phyloP scores from a whole-genome alignment of 2,329 filamentous ascomycete genomes.

The Exophiala xenobiotica region DNA sequence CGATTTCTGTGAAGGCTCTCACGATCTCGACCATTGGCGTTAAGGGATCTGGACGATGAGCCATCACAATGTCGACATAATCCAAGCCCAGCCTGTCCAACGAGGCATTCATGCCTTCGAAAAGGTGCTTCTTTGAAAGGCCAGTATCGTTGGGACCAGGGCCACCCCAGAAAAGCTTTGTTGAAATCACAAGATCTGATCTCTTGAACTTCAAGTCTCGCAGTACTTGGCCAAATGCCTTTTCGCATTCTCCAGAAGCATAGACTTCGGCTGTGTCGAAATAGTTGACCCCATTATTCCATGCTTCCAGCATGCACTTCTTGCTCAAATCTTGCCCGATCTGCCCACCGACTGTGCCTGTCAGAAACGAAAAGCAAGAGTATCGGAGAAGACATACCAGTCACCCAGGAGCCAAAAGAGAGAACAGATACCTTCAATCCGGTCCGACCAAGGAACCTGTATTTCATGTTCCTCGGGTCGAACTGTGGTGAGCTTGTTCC shows the following conservation, averaged over 20 bases:
- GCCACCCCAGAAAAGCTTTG: background rate
- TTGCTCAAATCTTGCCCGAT: background rate
- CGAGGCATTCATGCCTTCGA: conserved; percentile 63
- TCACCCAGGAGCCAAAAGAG: background rate
- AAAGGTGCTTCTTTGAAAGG: conserved; percentile 67
- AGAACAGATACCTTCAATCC: background rate
- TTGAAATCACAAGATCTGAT: too few species aligned
- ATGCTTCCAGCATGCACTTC: background rate
- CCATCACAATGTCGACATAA: conserved; percentile 70
- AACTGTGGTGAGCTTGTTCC: too few species aligned
- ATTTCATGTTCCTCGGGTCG: background rate
- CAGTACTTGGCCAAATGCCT: background rate
- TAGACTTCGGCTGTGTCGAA: background rate
- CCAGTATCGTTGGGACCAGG: conserved; percentile 62
- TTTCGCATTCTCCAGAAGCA: background rate
- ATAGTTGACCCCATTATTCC: background rate
- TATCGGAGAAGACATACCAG: too few species aligned
- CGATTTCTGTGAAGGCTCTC: conserved; percentile 69
- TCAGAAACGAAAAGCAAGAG: too few species aligned
- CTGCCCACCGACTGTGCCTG: background rate
- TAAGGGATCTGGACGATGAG: conserved; percentile 44
- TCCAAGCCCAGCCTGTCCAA: conserved; percentile 62
- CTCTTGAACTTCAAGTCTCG: too few species aligned
- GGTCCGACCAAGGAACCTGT: background rate
- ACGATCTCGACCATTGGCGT: conserved; percentile 68